Base-by-base conservation (phyloP, 495 filamentous ascomycete species). In the Neurospora sp. region DNA sequence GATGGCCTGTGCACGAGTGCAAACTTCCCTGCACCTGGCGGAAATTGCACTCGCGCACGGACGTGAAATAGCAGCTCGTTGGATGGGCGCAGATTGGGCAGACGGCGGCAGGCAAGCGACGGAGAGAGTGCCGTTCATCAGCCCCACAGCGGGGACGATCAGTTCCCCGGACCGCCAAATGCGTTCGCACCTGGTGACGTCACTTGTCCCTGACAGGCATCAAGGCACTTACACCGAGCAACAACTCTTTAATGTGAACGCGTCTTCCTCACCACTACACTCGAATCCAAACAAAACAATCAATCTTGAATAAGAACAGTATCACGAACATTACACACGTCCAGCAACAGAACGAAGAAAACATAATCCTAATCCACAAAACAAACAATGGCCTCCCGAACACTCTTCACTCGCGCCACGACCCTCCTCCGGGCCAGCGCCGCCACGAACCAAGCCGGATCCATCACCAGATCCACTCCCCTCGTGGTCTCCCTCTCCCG, bases 1-100 rank as follows among this genome's bases (percentile, higher is more conserved):
- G 14, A n/a, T 37, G 72, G 74, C 37, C 72, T 53, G 74, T 76
- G 74, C 74, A 59, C 74, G 27, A 12, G 37, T 74, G 72, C 72
- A 72, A 74, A 65, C 53, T 65, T 65, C 27, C 53, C 27, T 65
- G 53, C 53, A 65, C 53, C 53, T 65, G 53, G 53, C 27, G 53
- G 53, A 65, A 65, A 65, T 65, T 65, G 53, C 53, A 65, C 53
- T 65, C 14, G 53, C 14, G 53, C 53, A 65, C 53, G 53, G 7
- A 65, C 27, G 27, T 65, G 7, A 16, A 9, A 3, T 35, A 27
- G 20, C 0, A 3, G 53, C 18, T 27, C 18, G 53, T 18, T 35
- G 14, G 18, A 45, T 18, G 1, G 18, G 42, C 9, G n/a, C 9
- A 53, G 27, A 59, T 6, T 16, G 48, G 22, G 1, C 48, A 3